Evolutionary conservation across 2,329 filamentous ascomycete genomes (phyloP).

Genomic region (Arachnomyces sp.): DNA sequence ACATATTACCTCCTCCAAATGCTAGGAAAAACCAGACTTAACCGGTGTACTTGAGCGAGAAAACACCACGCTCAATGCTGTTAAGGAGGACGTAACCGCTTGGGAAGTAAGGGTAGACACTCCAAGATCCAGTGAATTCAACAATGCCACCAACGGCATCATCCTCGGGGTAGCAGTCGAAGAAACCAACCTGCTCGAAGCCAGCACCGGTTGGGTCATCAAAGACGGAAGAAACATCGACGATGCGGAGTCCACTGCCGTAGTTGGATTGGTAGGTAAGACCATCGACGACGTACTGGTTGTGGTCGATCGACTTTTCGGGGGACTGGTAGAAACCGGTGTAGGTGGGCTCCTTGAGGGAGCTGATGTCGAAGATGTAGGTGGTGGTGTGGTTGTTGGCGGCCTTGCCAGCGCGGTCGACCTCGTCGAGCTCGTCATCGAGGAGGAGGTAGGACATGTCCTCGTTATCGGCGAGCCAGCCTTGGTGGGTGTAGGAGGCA

Average conservation of each 20-base stretch:
- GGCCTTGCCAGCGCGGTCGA: slow-evolving; percentile 30
- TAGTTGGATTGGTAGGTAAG: slow-evolving; percentile 45
- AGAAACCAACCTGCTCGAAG: slow-evolving; percentile 43
- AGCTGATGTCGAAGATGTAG: slow-evolving; percentile 44
- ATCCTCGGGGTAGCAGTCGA: slow-evolving; percentile 46
- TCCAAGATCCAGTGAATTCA: slow-evolving; percentile 40
- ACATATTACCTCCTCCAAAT: too few species aligned
- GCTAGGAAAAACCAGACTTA: background rate
- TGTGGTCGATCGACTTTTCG: slow-evolving; percentile 40
- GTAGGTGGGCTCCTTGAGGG: slow-evolving; percentile 36
- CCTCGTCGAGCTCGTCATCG: slow-evolving; percentile 49
- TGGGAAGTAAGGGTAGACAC: slow-evolving; percentile 42
- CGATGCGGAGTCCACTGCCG: slow-evolving; percentile 37
- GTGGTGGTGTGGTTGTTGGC: slow-evolving; percentile 41
- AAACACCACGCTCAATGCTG: slow-evolving; percentile 45
- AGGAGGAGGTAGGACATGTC: slow-evolving; percentile 42
- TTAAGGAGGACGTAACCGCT: slow-evolving; percentile 45
- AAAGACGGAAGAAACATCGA: slow-evolving; percentile 19
- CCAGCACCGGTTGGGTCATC: slow-evolving; percentile 37
- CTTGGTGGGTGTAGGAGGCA: slow-evolving; percentile 38
- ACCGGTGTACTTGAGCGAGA: slow-evolving; percentile 35
- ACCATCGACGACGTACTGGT: slow-evolving; percentile 41
- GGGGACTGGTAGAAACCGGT: slow-evolving; percentile 38
- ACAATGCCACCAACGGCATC: slow-evolving; percentile 35
- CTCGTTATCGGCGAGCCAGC: slow-evolving; percentile 43